phyloP scores from a whole-genome alignment of 495 filamentous ascomycete species.

The Immersiella caudata region DNA sequence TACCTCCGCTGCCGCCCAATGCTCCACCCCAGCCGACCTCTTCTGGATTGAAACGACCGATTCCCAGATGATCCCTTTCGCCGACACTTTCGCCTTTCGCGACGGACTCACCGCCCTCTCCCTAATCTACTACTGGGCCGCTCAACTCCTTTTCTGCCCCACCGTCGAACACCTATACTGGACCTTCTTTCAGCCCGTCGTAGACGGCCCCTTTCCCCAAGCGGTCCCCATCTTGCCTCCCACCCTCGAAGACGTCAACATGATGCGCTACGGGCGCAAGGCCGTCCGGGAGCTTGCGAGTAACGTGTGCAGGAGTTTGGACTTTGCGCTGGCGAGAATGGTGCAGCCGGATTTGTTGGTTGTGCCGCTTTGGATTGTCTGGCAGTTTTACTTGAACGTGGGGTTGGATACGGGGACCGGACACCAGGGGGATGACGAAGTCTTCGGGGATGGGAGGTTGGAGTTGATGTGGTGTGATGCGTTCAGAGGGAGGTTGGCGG shows the following conservation, averaged over 20 bases:
- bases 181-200: constrained; percentile 40
- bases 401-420: constrained; percentile 12
- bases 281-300: constrained; percentile 38
- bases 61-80: constrained; percentile 35
- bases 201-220: constrained; percentile 20
- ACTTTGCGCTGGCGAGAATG: constrained; percentile 38
- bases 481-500: constrained; percentile 33
- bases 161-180: constrained; percentile 42
- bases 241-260: constrained; percentile 33
- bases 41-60: constrained; percentile 19
- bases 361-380: constrained; percentile 38
- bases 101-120: constrained; percentile 37
- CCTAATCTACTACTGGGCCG: constrained; percentile 47
- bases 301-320: constrained; percentile 44
- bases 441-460: constrained; percentile 23
- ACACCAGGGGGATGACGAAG: background rate
- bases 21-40: background rate
- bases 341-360: constrained; percentile 47
- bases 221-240: constrained; percentile 10
- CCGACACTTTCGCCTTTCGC: constrained; percentile 40
- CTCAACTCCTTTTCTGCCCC: constrained; percentile 44
- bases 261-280: constrained; percentile 25
- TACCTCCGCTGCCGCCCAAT: constrained; percentile 22
- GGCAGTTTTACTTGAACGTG: constrained; percentile 36
- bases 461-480: constrained; percentile 50